Evolutionary conservation across 2,329 filamentous ascomycete species (phyloP), one percentile per base, ranked within the genome.

Genomic region (Ploettnerulaceae sp.): DNA sequence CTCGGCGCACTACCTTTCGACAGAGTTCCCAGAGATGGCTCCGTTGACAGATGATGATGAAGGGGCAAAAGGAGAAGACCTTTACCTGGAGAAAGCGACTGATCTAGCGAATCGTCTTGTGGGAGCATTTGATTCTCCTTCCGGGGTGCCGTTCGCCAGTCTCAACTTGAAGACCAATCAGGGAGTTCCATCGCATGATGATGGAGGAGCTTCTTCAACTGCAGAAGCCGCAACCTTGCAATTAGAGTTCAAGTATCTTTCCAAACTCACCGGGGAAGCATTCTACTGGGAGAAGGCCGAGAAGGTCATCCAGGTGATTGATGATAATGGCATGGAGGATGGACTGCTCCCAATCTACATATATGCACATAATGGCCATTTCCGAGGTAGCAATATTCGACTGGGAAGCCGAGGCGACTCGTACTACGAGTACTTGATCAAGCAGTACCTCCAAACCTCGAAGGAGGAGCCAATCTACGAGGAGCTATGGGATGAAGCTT

Each of bases 401-500:
- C 75, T 97, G 17, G 93, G 93, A 29, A 96, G 89, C 64, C 81
- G 93, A 51, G 93, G 93, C 35, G 93, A 98, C 70, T 96, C 90
- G 37, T 98, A 97, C 69, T 98, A 98, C 69, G 89, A 98, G 69
- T 98, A 98, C 66, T 79, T 98, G 40, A 94, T 97, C 72, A 98
- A 98, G 71, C 93, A 98, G 66, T 97, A 95, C 64, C 75, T 96
- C 15, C 93, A 98, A 67, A 98, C 93, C 9, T 87, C 86, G 47
- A 81, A 86, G 64, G 75, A 90, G 61, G 91, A 98, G 65, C 74
- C 81, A 0, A 70, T 97, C 12, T 98, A 98, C 67, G 74, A 83
- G 55, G 86, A 93, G 11, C 87, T 98, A 82, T 98, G 94, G 90
- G 76, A 91, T 29, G 86, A 98, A 64, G 76, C 89, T 11, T 72